Conservation (phyloP, 2,329 filamentous ascomycete species). For the Aspergillus felis region DNA sequence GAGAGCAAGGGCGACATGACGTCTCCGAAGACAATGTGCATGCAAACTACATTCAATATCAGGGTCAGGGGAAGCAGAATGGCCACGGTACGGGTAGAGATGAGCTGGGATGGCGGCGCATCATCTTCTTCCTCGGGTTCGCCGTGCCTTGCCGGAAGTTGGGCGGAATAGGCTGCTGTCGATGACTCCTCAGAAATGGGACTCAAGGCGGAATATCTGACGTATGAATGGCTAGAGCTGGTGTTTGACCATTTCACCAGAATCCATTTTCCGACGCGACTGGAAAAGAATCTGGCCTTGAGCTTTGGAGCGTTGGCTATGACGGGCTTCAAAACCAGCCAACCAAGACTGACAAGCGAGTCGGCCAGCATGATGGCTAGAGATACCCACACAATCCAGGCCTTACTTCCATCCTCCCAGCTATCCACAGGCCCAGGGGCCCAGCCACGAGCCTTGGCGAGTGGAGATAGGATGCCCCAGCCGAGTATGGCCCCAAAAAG, state of each 20-base stretch:
- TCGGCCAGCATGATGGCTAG: slow-evolving; percentile 96
- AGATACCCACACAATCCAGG: slow-evolving; percentile 97
- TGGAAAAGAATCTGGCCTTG: slow-evolving; percentile 26
- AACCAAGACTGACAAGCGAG: slow-evolving; percentile 80
- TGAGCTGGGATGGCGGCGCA: slow-evolving; percentile 76
- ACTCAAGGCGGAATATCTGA: slow-evolving; percentile 29
- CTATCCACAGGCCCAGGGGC: slow-evolving; percentile 80
- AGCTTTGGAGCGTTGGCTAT: slow-evolving; percentile 45
- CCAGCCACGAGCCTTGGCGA: slow-evolving; percentile 84
- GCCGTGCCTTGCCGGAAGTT: background rate
- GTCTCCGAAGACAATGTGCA: slow-evolving; percentile 76
- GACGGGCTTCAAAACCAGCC: slow-evolving; percentile 66
- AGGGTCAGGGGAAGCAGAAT: slow-evolving; percentile 76
- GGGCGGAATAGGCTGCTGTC: slow-evolving; percentile 6
- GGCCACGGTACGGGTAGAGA: slow-evolving; percentile 66
- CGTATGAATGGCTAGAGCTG: slow-evolving; percentile 21
- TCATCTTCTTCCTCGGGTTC: slow-evolving; percentile 59
- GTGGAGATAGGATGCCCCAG: slow-evolving; percentile 84
- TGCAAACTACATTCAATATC: slow-evolving; percentile 72
- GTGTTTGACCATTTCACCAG: slow-evolving; percentile 15
- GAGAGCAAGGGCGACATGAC: slow-evolving; percentile 76
- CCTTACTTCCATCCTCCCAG: slow-evolving; percentile 91
- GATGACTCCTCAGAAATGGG: slow-evolving; percentile 20
- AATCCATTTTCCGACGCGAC: slow-evolving; percentile 25
- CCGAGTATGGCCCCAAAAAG: slow-evolving; percentile 81